Base-by-base conservation (phyloP, 1,284 basidiomycete species). In the Peniophora sp. region DNA sequence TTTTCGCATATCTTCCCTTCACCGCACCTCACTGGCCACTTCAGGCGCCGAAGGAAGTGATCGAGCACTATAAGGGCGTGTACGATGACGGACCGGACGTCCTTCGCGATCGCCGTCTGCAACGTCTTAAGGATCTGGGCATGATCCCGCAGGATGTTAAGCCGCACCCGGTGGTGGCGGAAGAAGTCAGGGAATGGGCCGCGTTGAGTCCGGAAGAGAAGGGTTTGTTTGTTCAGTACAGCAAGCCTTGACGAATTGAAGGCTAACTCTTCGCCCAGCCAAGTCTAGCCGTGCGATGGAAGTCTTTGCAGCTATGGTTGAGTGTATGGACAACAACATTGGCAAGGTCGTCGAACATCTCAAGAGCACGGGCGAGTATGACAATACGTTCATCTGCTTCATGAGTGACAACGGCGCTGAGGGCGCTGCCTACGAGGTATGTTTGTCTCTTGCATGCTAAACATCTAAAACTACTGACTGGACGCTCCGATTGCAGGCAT, bases 1-100 rank as follows among this genome's bases (percentile, higher is more conserved):
- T 60, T 52, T 61, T 61, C 43, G 59, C 59, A 16, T 61, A 59
- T 45, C 48, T 61, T 32, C 59, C 60, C 2, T 61, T 60, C 52
- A 49, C 59, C 27, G 60, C 59, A 3, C 59, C 60, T 22, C 60
- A 61, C 45, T 61, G 60, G 60, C 60, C 60, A 12, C 55, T 61
- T 2, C 60, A 61, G 48, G 60, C 53, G 11, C 52, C 53, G 16
- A 57, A 57, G 27, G 44, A 52, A 22, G 55, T 54, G 43, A 50
- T 54, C 43, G 53, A 59, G 43, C 57, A 54, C 38, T 61, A 61
- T 52, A 57, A 55, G 36, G 58, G 60, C 38, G 20, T 53, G 3
- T 61, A 61, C 47, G 50, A 47, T 52, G 59, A 56, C 38, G 60
- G 60, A 1, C 60, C 59, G 1, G 60, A 59, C 17, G 57, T 53